phyloP scores from a whole-genome alignment of 2,329 filamentous ascomycete species.

The Macroventuria anomochaeta region DNA sequence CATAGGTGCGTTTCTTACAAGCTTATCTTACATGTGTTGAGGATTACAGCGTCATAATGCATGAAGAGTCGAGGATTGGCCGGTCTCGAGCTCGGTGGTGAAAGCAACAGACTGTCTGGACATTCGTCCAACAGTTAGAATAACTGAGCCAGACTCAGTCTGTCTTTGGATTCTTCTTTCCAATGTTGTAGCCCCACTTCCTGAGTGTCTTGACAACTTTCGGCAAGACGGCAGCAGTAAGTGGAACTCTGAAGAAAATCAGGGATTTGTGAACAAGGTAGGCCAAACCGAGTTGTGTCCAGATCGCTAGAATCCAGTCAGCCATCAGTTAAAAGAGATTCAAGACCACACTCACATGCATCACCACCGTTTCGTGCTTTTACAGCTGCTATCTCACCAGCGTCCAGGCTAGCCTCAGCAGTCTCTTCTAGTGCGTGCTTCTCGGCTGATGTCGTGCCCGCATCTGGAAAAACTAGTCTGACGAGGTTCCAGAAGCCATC shows the following conservation, averaged over 20 bases:
- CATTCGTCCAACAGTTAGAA: background rate
- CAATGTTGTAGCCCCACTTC: constrained; percentile 93
- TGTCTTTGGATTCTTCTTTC: constrained; percentile 67
- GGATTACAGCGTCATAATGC: constrained; percentile 18
- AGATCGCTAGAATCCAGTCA: constrained; percentile 59
- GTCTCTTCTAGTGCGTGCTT: constrained; percentile 45
- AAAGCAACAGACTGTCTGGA: background rate
- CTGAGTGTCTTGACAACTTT: constrained; percentile 91
- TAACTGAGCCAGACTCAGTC: background rate
- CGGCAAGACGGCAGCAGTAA: constrained; percentile 88
- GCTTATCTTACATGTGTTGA: constrained; percentile 17
- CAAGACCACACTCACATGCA: constrained; percentile 69
- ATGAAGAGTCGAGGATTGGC: constrained; percentile 2
- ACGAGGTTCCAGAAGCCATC: constrained; percentile 65
- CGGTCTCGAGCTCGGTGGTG: background rate
- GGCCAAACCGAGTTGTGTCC: constrained; percentile 88
- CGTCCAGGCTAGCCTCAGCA: constrained; percentile 47
- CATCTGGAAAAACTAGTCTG: constrained; percentile 64
- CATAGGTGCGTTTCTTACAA: constrained; percentile 8
- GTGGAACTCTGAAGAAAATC: constrained; percentile 92
- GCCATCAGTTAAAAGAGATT: background rate
- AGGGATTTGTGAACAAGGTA: constrained; percentile 98
- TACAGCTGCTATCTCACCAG: constrained; percentile 68
- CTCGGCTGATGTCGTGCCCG: constrained; percentile 59
- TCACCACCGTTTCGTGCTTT: constrained; percentile 63